Evolutionary conservation across 2,329 filamentous ascomycete species (phyloP).

Genomic region (Colletotrichum chlorophyti): DNA sequence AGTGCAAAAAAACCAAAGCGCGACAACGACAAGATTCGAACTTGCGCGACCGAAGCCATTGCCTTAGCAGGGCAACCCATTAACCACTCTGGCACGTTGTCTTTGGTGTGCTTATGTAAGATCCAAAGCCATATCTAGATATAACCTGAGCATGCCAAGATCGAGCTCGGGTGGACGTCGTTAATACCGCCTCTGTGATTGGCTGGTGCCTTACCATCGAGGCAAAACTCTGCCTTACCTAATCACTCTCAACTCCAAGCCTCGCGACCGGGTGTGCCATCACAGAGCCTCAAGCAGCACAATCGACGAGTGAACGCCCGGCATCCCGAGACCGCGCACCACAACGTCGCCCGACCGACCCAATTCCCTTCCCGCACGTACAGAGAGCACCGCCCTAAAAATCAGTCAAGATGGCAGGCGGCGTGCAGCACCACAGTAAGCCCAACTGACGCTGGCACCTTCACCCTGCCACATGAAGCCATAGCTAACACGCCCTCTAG

Average conservation of each 20-base stretch:
- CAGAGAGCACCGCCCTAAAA: neutral
- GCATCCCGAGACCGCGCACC: neutral
- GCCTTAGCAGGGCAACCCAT: slow-evolving; percentile 30
- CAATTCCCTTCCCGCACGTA: neutral
- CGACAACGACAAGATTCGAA: slow-evolving; percentile 30
- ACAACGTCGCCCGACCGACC: slow-evolving; percentile 1
- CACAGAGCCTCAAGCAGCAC: neutral
- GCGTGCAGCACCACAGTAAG: slow-evolving; percentile 31
- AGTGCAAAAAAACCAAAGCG: neutral
- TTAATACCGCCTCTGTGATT: neutral
- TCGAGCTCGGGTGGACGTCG: too few relatives aligned
- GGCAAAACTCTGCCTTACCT: slow-evolving; percentile 1
- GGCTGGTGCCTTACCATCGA: slow-evolving; percentile 8
- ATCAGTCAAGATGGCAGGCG: slow-evolving; percentile 29
- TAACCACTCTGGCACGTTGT: slow-evolving; percentile 30
- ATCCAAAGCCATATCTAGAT: rapidly evolving
- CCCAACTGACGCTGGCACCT: slow-evolving; percentile 4
- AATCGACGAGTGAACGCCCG: slow-evolving; percentile 6
- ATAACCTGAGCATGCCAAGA: too few relatives aligned
- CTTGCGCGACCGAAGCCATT: slow-evolving; percentile 30
- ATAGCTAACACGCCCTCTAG: slow-evolving; percentile 35
- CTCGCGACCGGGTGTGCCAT: slow-evolving; percentile 4
- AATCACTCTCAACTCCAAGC: slow-evolving; percentile 15
- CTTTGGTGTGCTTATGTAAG: slow-evolving; percentile 15
- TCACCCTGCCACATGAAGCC: neutral